Evolutionary conservation across 768 basidiomycete species (phyloP).

Genomic region (Termitomyces sp.): DNA sequence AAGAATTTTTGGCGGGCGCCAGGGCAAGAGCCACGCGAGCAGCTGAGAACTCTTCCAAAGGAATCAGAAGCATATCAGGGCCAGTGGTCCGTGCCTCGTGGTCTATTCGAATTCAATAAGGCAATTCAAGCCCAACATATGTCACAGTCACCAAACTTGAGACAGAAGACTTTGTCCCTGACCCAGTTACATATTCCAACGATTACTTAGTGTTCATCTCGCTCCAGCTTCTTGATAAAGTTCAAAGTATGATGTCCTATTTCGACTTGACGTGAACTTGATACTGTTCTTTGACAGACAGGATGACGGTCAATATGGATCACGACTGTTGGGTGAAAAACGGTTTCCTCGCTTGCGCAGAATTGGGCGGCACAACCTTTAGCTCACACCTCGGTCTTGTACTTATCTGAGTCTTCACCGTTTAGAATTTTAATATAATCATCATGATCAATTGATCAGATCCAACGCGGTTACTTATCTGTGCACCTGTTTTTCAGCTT

Average conservation of each 20-base stretch:
- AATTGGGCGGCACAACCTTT: background rate
- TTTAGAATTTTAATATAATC: background rate
- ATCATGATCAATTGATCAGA: background rate
- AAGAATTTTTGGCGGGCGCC: slow-evolving; percentile 11
- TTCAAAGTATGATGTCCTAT: background rate
- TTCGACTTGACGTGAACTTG: background rate
- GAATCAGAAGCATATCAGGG: slow-evolving; percentile 13
- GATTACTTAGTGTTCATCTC: background rate
- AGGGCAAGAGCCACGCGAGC: slow-evolving; percentile 14
- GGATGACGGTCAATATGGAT: background rate
- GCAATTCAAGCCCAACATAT: slow-evolving; percentile 6
- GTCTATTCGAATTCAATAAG: slow-evolving; percentile 2
- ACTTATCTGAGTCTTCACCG: background rate
- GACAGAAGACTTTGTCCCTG: background rate
- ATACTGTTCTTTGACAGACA: background rate
- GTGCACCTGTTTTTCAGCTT: background rate
- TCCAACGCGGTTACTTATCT: background rate
- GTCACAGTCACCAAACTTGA: background rate
- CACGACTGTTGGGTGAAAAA: background rate
- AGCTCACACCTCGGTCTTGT: slow-evolving; percentile 4
- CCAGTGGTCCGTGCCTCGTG: slow-evolving; percentile 10
- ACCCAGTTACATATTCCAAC: background rate
- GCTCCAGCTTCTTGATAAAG: background rate
- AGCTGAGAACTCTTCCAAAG: slow-evolving; percentile 6
- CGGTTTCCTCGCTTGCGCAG: background rate